phyloP scores from a whole-genome alignment of 1,284 basidiomycete genomes.

The Cryptococcus wingfieldii region DNA sequence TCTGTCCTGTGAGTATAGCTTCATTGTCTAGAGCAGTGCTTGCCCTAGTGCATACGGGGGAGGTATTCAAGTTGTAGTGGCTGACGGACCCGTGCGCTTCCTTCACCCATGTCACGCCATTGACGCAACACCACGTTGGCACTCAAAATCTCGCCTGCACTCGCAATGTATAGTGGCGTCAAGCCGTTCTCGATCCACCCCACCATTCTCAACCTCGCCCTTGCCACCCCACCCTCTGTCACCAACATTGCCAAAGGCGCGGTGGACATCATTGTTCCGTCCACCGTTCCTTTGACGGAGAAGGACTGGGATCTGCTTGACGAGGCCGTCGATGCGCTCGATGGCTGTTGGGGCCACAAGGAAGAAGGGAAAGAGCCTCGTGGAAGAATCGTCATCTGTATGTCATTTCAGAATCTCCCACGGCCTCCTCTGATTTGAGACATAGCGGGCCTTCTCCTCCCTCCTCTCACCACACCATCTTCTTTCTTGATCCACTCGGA shows the following conservation, averaged over 20 bases:
- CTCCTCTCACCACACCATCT: slow-evolving; percentile 67
- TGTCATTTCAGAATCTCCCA: slow-evolving; percentile 35
- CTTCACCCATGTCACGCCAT: background rate
- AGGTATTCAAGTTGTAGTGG: background rate
- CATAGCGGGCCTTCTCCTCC: slow-evolving; percentile 77
- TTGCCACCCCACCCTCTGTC: slow-evolving; percentile 25
- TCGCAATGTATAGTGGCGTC: slow-evolving; percentile 11
- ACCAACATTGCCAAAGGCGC: slow-evolving; percentile 30
- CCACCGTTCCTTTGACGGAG: slow-evolving; percentile 47
- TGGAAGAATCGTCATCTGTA: slow-evolving; percentile 66
- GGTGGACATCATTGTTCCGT: slow-evolving; percentile 42
- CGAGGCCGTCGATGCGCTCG: slow-evolving; percentile 58
- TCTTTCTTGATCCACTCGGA: slow-evolving; percentile 72
- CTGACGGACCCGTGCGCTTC: too few species aligned
- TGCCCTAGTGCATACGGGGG: background rate
- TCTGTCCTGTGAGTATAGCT: slow-evolving; percentile 16
- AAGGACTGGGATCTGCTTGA: slow-evolving; percentile 66
- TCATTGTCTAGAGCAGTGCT: background rate
- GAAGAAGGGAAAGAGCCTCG: slow-evolving; percentile 53
- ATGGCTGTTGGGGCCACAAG: slow-evolving; percentile 25
- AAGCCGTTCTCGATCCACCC: slow-evolving; percentile 36
- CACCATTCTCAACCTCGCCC: slow-evolving; percentile 28
- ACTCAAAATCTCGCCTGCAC: background rate
- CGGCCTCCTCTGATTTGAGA: background rate
- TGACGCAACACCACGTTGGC: background rate